Conservation (phyloP, 2,329 filamentous ascomycete genomes). For the Talaromyces sp. region DNA sequence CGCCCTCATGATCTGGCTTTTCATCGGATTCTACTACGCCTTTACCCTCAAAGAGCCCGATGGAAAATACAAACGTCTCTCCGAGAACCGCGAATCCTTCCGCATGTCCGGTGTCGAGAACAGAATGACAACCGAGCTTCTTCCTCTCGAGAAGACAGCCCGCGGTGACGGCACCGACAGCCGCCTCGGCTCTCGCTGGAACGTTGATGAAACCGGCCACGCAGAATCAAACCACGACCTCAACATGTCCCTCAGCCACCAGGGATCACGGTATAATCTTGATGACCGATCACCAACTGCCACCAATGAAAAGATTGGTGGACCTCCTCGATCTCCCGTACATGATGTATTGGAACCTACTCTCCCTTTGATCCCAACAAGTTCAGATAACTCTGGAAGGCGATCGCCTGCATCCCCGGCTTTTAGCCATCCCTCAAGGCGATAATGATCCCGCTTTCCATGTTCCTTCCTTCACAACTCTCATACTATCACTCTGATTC, state of each 20-base stretch:
- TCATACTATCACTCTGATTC: not conserved
- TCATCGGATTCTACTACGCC: slow-evolving; percentile 74
- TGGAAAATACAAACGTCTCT: slow-evolving; percentile 91
- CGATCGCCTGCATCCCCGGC: slow-evolving; percentile 4
- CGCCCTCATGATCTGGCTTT: slow-evolving; percentile 78
- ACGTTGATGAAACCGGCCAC: slow-evolving; percentile 5
- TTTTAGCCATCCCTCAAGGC: not conserved
- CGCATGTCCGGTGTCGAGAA: slow-evolving; percentile 82
- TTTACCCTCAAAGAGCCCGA: slow-evolving; percentile 93
- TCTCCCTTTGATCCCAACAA: slow-evolving; percentile 13
- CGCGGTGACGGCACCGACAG: slow-evolving; percentile 56
- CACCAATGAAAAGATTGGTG: slow-evolving; percentile 6
- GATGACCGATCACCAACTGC: slow-evolving; percentile 8
- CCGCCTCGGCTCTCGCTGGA: slow-evolving; percentile 11
- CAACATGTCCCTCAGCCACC: slow-evolving; percentile 1
- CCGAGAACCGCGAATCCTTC: slow-evolving; percentile 91
- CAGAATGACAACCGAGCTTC: slow-evolving; percentile 81
- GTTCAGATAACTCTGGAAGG: slow-evolving; percentile 9
- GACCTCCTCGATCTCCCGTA: slow-evolving; percentile 7
- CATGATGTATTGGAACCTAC: slow-evolving; percentile 15
- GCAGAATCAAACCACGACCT: slow-evolving; percentile 4
- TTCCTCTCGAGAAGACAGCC: slow-evolving; percentile 84
- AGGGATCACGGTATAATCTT: slow-evolving; percentile 6
- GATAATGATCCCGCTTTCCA: not conserved
- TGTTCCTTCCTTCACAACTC: not conserved